Percentiles rank a stretch among this genome's conserved stretches.
These are phyloP conservation scores for Magnolia kwangsiensis DNA, from an alignment of 164 flowering plant species.

Conservation along the genomic window DNA sequence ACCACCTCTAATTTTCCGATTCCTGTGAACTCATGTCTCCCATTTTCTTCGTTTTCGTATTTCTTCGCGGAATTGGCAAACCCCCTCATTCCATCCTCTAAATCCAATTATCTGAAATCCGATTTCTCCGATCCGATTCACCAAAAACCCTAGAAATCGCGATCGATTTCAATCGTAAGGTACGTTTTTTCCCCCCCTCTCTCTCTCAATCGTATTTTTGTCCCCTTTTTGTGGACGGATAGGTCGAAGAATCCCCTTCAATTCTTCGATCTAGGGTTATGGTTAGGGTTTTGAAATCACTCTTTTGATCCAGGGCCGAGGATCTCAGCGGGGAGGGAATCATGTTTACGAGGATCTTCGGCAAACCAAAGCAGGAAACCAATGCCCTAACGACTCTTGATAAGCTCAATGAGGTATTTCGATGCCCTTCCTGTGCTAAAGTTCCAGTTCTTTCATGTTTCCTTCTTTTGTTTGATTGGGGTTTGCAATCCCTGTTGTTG, in stretches of 20 bases:
- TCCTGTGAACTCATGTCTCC: background rate
- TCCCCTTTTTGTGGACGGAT: background rate
- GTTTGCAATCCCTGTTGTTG: background rate
- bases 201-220: background rate
- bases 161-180: background rate
- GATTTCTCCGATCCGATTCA: background rate
- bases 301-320: background rate
- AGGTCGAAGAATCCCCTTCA: background rate
- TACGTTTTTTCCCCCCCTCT: background rate
- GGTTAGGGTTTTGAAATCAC: background rate
- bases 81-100: background rate
- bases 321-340: background rate
- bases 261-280: background rate
- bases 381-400: slow-evolving; percentile 15
- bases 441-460: background rate
- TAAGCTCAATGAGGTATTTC: slow-evolving; percentile 18
- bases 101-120: background rate
- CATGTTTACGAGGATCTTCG: slow-evolving; percentile 21
- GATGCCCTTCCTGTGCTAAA: background rate
- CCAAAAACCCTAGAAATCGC: background rate
- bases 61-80: background rate
- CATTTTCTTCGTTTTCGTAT: background rate
- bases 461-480: background rate
- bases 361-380: slow-evolving; percentile 19
- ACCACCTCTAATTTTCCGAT: too few species aligned